phyloP scores from a whole-genome alignment of 169 alveolate species.

The Condylostoma magnum region DNA sequence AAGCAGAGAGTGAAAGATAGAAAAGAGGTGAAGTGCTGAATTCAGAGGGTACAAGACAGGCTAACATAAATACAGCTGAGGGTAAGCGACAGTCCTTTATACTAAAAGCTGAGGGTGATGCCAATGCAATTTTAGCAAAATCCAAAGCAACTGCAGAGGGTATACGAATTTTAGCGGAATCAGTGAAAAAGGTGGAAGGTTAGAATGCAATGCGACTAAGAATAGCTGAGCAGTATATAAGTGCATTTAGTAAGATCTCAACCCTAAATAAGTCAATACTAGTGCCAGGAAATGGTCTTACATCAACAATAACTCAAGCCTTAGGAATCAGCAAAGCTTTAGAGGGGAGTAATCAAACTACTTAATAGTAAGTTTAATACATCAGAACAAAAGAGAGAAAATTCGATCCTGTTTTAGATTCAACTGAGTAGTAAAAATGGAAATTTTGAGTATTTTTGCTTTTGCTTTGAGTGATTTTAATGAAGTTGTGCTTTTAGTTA shows the following conservation, averaged over 20 bases:
- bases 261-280: slow-evolving; percentile 76
- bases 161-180: slow-evolving; percentile 56
- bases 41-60: slow-evolving; percentile 92
- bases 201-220: slow-evolving; percentile 49
- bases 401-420: too few relatives aligned
- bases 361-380: too few relatives aligned
- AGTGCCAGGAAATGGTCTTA: slow-evolving; percentile 75
- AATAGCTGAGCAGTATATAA: slow-evolving; percentile 80
- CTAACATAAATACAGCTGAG: slow-evolving; percentile 90
- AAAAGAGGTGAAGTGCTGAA: slow-evolving; percentile 91
- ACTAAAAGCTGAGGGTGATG: slow-evolving; percentile 91
- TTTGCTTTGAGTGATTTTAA: slow-evolving; percentile 11
- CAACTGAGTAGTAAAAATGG: too few relatives aligned
- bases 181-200: slow-evolving; percentile 54
- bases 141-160: slow-evolving; percentile 88
- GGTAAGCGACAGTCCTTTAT: slow-evolving; percentile 85
- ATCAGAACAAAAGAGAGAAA: too few relatives aligned
- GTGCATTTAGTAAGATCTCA: slow-evolving; percentile 80
- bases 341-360: too few relatives aligned
- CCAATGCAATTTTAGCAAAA: slow-evolving; percentile 79
- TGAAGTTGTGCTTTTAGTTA: slow-evolving; percentile 16
- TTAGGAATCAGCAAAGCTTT: not conserved
- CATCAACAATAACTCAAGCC: slow-evolving; percentile 42
- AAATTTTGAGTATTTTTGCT: slow-evolving; percentile 15
- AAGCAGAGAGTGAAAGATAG: slow-evolving; percentile 94